These are phyloP conservation scores for Globisporangium apiculatum DNA, from an alignment of 352 stramenopile species.

Conservation along the genomic window DNA sequence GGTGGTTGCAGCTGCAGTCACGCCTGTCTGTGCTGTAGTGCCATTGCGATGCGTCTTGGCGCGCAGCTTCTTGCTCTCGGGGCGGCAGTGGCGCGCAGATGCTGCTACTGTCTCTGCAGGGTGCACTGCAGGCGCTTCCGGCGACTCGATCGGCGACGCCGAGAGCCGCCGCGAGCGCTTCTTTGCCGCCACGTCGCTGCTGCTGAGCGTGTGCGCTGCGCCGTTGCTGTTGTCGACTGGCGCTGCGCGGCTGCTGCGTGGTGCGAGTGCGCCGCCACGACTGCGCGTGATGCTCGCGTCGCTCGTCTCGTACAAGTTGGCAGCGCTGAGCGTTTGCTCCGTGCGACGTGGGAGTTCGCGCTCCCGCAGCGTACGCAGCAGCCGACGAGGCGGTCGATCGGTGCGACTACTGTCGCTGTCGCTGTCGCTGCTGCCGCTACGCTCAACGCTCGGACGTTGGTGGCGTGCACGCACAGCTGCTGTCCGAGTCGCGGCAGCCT, in stretches of 20 bases:
- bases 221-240: not conserved
- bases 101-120: no score
- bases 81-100: not conserved
- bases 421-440: not conserved
- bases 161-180: conserved; percentile 21
- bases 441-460: not conserved
- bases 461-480: not conserved
- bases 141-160: not conserved
- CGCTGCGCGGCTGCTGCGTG: not conserved
- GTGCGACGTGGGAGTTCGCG: not conserved
- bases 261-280: not conserved
- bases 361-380: no score
- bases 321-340: not conserved
- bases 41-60: not conserved
- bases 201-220: not conserved
- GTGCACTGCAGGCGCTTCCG: not conserved
- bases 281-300: conserved; percentile 12
- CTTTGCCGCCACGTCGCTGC: conserved; percentile 9
- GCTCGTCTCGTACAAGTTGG: conserved; percentile 12
- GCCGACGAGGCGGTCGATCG: not conserved
- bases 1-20: not conserved
- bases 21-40: not conserved
- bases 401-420: not conserved
- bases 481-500: not conserved
- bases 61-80: conserved; percentile 2